These are phyloP conservation scores for Hemisphaericaspora subhashii DNA, from an alignment of 1,139 yeast species.

Conservation along the genomic window DNA sequence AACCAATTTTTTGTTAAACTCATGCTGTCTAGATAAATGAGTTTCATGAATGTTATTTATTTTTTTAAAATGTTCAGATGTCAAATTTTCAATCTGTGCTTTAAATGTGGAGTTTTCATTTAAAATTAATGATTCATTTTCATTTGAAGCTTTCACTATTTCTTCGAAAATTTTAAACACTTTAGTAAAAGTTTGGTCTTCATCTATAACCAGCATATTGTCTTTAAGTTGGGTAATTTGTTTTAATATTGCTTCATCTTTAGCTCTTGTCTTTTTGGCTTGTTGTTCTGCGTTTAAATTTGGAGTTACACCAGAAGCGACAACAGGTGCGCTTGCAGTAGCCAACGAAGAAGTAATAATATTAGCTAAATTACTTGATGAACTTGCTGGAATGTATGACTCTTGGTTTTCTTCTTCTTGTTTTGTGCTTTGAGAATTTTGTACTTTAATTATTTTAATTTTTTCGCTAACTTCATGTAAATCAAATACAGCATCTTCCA, in stretches of 20 bases:
- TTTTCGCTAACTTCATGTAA: conserved; percentile 35
- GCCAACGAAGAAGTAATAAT: neutral
- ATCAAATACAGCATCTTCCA: conserved; percentile 31
- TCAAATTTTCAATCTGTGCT: conserved; percentile 16
- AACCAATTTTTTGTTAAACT: conserved; percentile 17
- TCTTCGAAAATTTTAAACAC: conserved; percentile 13
- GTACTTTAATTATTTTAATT: conserved; percentile 29
- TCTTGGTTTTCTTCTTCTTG: neutral
- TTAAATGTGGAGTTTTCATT: conserved; percentile 15
- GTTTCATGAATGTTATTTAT: conserved; percentile 15
- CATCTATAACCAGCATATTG: neutral
- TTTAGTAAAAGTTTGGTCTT: neutral
- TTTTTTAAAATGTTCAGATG: conserved; percentile 12
- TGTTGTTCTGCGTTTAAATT: neutral
- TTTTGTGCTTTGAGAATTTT: conserved; percentile 8
- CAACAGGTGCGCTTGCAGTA: neutral
- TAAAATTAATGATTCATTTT: conserved; percentile 14
- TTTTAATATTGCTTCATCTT: neutral
- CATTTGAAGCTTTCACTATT: conserved; percentile 14
- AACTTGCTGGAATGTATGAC: neutral
- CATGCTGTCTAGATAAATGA: conserved; percentile 17
- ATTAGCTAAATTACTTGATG: neutral
- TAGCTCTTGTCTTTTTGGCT: neutral
- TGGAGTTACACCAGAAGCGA: neutral
- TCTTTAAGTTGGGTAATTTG: neutral